A percentile compares a stretch with the other conserved stretches of the same genome.
Conservation (phyloP, 73 alveolate genomes). For the Symbiodinium natans region DNA sequence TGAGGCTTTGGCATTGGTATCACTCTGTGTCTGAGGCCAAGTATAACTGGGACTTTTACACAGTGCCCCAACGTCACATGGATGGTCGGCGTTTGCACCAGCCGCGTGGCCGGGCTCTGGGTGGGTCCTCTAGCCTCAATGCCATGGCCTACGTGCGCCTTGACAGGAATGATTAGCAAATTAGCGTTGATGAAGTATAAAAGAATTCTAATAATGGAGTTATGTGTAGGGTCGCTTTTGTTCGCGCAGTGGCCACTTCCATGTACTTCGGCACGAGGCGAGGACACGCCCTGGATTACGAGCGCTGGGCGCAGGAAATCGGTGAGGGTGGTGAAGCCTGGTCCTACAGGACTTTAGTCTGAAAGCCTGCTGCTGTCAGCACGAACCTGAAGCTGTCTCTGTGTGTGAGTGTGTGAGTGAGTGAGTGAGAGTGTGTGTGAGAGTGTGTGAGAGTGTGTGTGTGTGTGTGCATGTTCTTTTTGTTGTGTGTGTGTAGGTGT, state of each 20-base stretch:
- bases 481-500: not conserved
- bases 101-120: slow-evolving; percentile 92
- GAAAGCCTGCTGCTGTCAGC: not conserved
- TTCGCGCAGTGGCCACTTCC: not conserved
- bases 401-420: not conserved
- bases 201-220: not conserved
- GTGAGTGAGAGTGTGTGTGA: no score
- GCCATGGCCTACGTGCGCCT: slow-evolving; percentile 94
- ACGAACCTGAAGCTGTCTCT: not conserved
- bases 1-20: not conserved
- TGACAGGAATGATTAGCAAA: not conserved
- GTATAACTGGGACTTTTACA: slow-evolving; percentile 93
- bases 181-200: not conserved
- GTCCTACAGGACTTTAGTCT: slow-evolving; percentile 15
- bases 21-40: slow-evolving; percentile 34
- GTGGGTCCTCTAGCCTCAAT: slow-evolving; percentile 93
- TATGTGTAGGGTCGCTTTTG: not conserved
- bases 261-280: not conserved
- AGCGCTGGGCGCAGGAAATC: slow-evolving; percentile 85
- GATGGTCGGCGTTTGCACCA: slow-evolving; percentile 83
- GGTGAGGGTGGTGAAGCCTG: slow-evolving; percentile 80
- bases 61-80: slow-evolving; percentile 90
- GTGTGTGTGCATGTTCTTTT: not conserved
- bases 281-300: slow-evolving; percentile 85
- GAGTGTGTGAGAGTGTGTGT: not conserved